These are phyloP conservation scores for Coemansia furcata DNA, from an alignment of 192 early-diverging fungal genomes.

Conservation along the genomic window DNA sequence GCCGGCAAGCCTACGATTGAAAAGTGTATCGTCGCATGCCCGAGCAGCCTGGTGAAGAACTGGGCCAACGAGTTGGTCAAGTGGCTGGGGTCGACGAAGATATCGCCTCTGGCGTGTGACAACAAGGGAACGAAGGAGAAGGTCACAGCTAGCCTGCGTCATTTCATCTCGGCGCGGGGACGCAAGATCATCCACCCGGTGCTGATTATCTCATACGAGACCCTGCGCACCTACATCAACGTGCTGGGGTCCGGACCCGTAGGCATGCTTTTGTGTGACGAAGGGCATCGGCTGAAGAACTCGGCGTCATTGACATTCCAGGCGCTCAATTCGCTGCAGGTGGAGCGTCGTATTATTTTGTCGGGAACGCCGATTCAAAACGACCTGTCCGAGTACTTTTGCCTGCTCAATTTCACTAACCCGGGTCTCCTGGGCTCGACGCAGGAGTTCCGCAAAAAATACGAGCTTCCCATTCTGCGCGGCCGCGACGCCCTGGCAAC, in stretches of 20 bases:
- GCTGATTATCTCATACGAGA: slow-evolving; percentile 97
- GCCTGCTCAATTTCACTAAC: slow-evolving; percentile 91
- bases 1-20: slow-evolving; percentile 90
- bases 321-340: slow-evolving; percentile 79
- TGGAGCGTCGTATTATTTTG: slow-evolving; percentile 88
- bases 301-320: slow-evolving; percentile 78
- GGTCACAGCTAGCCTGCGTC: slow-evolving; percentile 68
- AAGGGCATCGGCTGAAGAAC: slow-evolving; percentile 96
- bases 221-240: slow-evolving; percentile 76
- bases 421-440: slow-evolving; percentile 87
- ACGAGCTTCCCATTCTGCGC: slow-evolving; percentile 89
- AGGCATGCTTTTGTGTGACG: slow-evolving; percentile 94
- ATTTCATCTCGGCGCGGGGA: slow-evolving; percentile 82
- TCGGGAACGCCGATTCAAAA: slow-evolving; percentile 97
- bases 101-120: slow-evolving; percentile 86
- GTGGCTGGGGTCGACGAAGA: slow-evolving; percentile 84
- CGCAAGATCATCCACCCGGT: slow-evolving; percentile 86
- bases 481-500: slow-evolving; percentile 91
- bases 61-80: slow-evolving; percentile 99
- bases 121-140: slow-evolving; percentile 88
- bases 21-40: slow-evolving; percentile 96
- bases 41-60: slow-evolving; percentile 91
- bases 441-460: slow-evolving; percentile 87
- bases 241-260: slow-evolving; percentile 79
- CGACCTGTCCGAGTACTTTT: slow-evolving; percentile 90